Percentiles rank a stretch among this genome's conserved stretches.
Conservation (phyloP, 2,329 filamentous ascomycete species). For the Alternaria novae-zelandiae region DNA sequence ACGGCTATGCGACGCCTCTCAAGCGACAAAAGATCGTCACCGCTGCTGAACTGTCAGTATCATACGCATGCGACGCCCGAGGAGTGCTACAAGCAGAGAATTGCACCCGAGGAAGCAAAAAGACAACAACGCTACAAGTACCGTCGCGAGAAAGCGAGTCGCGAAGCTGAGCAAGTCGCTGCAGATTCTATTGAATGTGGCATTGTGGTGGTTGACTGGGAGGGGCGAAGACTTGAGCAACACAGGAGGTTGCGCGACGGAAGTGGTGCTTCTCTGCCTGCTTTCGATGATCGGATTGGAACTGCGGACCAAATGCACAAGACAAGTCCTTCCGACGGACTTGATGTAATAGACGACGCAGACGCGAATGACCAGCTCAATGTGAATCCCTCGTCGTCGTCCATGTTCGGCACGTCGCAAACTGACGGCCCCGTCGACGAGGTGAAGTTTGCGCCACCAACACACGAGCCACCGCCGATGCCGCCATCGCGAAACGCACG, state of each 20-base stretch:
- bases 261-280: not conserved
- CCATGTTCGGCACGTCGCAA: not conserved
- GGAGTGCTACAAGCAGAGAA: constrained; percentile 12
- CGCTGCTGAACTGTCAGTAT: constrained; percentile 8
- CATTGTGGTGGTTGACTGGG: constrained; percentile 1
- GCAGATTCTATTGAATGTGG: not conserved
- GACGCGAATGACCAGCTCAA: not conserved
- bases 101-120: not conserved
- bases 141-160: not conserved
- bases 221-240: not conserved
- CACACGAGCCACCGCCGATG: not conserved
- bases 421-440: not conserved
- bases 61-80: constrained; percentile 11
- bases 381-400: too few species aligned
- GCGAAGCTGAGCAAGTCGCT: not conserved
- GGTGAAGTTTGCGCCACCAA: not conserved
- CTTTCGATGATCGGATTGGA: not conserved
- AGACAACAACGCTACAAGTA: not conserved
- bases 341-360: not conserved
- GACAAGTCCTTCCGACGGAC: fast-evolving
- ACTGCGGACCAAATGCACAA: not conserved
- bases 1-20: constrained; percentile 5
- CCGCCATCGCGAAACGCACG: not conserved
- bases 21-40: not conserved
- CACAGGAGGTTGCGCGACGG: not conserved